These are phyloP conservation scores for Mycena epipterygia DNA, from an alignment of 768 basidiomycete species.

Conservation along the genomic window DNA sequence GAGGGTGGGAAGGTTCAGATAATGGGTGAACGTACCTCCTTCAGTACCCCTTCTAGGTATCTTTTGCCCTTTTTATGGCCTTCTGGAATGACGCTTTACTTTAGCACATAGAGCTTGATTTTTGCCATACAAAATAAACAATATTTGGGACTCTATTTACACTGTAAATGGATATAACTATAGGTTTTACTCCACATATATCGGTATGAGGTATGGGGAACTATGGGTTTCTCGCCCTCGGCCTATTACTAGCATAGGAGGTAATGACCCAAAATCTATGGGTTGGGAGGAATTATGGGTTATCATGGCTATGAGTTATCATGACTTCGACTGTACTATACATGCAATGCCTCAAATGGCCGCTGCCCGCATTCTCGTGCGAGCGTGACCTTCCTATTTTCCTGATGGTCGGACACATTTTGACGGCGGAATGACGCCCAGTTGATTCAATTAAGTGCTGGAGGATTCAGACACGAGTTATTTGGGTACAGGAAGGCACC, in stretches of 20 bases:
- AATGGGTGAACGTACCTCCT: no score
- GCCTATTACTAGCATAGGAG: not conserved
- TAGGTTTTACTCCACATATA: not conserved
- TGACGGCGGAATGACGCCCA: no score
- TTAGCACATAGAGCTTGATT: not conserved
- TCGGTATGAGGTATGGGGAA: not conserved
- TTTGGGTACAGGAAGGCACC: no score
- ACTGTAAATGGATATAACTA: not conserved
- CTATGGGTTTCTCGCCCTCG: conserved; percentile 8
- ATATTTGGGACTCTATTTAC: conserved; percentile 4
- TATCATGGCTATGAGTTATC: conserved; percentile 18
- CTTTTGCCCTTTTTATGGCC: not conserved
- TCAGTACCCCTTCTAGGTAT: not conserved
- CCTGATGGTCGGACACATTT: no score
- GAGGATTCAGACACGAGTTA: no score
- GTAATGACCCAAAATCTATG: conserved; percentile 4
- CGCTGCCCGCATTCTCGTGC: no score
- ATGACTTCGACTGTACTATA: conserved; percentile 20
- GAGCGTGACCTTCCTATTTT: no score
- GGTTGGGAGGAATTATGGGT: conserved; percentile 25
- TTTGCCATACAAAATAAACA: not conserved
- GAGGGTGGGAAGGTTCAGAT: no score
- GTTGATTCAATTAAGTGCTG: no score
- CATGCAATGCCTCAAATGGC: no score
- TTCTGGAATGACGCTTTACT: not conserved